Base-by-base conservation (phyloP, 768 basidiomycete genomes). In the Lepiota venenata region DNA sequence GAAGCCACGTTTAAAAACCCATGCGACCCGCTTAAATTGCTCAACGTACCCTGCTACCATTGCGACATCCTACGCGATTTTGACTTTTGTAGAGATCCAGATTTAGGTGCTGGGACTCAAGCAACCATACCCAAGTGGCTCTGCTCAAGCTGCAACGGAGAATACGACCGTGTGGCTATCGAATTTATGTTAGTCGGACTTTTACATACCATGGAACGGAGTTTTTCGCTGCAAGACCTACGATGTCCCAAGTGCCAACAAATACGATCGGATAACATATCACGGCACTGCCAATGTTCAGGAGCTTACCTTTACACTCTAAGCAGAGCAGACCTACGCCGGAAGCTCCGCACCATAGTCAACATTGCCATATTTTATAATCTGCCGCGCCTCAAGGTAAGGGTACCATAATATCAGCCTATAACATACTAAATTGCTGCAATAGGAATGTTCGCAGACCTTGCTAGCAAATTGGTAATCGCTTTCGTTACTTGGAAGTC, bases 11-110 rank as follows among this genome's bases (percentile, higher is more conserved):
- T 95, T 77, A 83, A 83, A 50, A 97, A 97, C 66, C 95, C 95
- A 0, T 98, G 94, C 71, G 87, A 93, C 65, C 83, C 91, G 8
- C 78, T 96, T 52, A 88, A 88, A 61, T 69, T 98, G 22, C 75
- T 85, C 41, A 91, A 91, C 66, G 88, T 98, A 36, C 90, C 95
- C 27, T 98, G 96, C 66, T 83, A 81, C 39, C 82, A 86, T 62
- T 98, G 91, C 70, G 94, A 93, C 66, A 71, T 75, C 12, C 77
- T 94, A 56, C 83, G 89, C 2, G 93, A 96, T 66, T 91, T 99
- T 63, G 97, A 99, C 68, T 90, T 99, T 63, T 98, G 96, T 66
- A 83, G 96, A 14, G 96, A 98, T 69, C 79, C 84, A 10, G 89
- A 93, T 55, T 77, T 97, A 38, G 74, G 92, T 40, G 85, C 91